Percentiles rank a stretch among this genome's conserved stretches.
Evolutionary conservation across 768 basidiomycete genomes (phyloP).

Genomic region (Collybia sp.): DNA sequence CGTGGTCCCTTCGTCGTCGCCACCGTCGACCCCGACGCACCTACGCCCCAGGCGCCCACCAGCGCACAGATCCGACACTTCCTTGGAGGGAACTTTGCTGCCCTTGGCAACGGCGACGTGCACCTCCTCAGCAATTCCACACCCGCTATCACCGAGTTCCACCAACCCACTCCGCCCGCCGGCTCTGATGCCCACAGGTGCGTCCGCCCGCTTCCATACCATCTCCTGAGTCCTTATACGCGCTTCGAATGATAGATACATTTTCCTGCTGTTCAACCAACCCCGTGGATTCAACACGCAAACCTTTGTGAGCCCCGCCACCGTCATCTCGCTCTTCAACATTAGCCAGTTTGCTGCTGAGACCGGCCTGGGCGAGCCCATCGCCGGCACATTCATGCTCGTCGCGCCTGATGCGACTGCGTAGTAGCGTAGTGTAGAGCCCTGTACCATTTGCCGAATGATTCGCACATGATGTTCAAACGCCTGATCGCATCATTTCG

Average conservation of each 20-base stretch:
- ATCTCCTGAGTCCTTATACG: background rate
- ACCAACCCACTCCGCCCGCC: conserved; percentile 36
- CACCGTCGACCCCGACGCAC: conserved; percentile 29
- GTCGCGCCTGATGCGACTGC: conserved; percentile 31
- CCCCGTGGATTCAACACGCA: conserved; percentile 33
- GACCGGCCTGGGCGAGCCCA: conserved; percentile 37
- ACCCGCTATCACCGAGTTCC: conserved; percentile 35
- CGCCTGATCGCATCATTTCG: no score
- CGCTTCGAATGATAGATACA: conserved; percentile 29
- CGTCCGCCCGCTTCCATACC: background rate
- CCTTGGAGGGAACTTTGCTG: conserved; percentile 21
- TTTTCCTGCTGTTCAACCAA: conserved; percentile 44
- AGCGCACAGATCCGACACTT: conserved; percentile 28
- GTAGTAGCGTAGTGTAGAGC: no score
- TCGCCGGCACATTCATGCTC: conserved; percentile 45
- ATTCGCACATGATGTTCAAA: no score
- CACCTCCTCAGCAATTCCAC: conserved; percentile 28
- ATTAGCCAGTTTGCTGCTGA: conserved; percentile 35
- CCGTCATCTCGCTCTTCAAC: conserved; percentile 32
- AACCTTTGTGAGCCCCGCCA: conserved; percentile 30
- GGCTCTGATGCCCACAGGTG: conserved; percentile 40
- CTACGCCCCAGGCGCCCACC: conserved; percentile 26
- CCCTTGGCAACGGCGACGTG: background rate
- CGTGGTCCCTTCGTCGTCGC: conserved; percentile 28
- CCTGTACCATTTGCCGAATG: no score